These are phyloP conservation scores for Eucommia ulmoides DNA, from an alignment of 257 asterid genomes.

Conservation along the genomic window DNA sequence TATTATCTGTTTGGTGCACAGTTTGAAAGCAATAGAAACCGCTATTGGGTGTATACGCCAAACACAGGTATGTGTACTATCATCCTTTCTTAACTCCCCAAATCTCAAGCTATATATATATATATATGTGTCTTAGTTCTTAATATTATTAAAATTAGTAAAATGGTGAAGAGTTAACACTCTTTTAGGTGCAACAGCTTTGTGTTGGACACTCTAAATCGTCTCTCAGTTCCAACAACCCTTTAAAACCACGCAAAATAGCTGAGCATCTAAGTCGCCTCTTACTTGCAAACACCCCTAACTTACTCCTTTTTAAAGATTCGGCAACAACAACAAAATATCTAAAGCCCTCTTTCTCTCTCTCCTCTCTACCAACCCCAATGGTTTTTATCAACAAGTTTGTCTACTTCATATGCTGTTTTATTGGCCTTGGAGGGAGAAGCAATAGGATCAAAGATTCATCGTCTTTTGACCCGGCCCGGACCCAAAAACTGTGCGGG, in stretches of 20 bases:
- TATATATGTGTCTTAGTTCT: too few species aligned
- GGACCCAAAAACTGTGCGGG: too few species aligned
- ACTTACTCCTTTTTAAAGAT: neutral
- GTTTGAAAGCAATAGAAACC: too few species aligned
- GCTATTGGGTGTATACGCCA: too few species aligned
- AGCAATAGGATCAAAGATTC: neutral
- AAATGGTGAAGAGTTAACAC: neutral
- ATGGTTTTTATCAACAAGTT: neutral
- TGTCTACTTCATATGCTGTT: neutral
- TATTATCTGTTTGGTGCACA: too few species aligned
- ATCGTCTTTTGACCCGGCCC: neutral
- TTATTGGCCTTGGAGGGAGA: neutral
- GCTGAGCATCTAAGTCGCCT: constrained; percentile 13
- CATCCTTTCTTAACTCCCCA: too few species aligned
- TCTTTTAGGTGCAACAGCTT: constrained; percentile 15
- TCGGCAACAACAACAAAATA: neutral
- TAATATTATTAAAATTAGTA: too few species aligned
- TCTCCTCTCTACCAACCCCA: neutral
- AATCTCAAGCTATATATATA: too few species aligned
- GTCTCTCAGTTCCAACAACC: constrained; percentile 20
- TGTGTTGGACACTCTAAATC: constrained; percentile 20
- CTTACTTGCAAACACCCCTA: neutral
- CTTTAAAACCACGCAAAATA: constrained; percentile 22
- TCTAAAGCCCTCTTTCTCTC: neutral
- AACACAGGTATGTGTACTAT: too few species aligned